Conservation (phyloP, 2,329 filamentous ascomycete species). For the Diaporthe citriasiana region DNA sequence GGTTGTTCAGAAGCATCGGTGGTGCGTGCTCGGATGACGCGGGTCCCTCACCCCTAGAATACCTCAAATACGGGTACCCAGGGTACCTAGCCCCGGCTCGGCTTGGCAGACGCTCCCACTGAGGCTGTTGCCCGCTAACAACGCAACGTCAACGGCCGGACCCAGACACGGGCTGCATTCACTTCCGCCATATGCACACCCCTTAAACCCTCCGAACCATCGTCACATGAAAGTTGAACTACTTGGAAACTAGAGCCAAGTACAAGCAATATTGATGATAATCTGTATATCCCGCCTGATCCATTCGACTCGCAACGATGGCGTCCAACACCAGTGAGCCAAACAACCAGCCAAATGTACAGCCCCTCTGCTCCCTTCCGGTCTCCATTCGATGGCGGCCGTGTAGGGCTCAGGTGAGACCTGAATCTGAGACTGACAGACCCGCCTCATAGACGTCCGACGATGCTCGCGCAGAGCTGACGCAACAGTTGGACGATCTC, state of each 20-base stretch:
- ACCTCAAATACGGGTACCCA: background rate
- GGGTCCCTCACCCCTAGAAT: background rate
- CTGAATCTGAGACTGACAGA: background rate
- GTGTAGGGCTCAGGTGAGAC: background rate
- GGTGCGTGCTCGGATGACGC: background rate
- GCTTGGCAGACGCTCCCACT: conserved; percentile 5
- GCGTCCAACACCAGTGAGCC: conserved; percentile 40
- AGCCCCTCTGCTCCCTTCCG: background rate
- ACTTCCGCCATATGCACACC: conserved; percentile 3
- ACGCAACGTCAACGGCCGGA: conserved; percentile 8
- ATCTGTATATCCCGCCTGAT: background rate
- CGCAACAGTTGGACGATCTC: conserved; percentile 86
- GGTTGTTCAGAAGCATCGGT: background rate
- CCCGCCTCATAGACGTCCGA: conserved; percentile 55
- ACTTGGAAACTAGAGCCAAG: background rate
- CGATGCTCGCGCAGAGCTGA: conserved; percentile 74
- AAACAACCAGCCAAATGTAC: conserved; percentile 40
- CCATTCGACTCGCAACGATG: conserved; percentile 19
- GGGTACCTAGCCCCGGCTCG: background rate
- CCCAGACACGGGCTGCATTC: conserved; percentile 21
- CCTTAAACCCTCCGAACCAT: conserved; percentile 10
- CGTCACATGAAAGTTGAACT: conserved; percentile 20
- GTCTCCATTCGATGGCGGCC: background rate
- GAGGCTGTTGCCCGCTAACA: conserved; percentile 2
- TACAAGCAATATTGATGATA: background rate